Base-by-base conservation (phyloP, 2,329 filamentous ascomycete genomes). In the Ceratocystis huliohia region DNA sequence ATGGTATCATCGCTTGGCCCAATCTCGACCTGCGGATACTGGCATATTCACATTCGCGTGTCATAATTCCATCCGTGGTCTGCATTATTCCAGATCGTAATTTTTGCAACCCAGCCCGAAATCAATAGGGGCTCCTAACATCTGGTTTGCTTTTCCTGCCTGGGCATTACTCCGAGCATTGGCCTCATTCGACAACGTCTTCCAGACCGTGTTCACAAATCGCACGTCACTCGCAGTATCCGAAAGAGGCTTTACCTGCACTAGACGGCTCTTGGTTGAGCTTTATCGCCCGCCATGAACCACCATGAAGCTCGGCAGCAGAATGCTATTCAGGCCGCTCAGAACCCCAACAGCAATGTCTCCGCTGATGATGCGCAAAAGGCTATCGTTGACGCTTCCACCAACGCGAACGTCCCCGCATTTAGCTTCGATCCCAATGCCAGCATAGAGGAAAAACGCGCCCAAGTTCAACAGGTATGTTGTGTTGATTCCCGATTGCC, bases 381-480 rank as follows among this genome's bases (percentile, higher is more conserved):
- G 70, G 83, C 84, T 71, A 82, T 96, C 62, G 81, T 96, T 30
- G 80, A 89, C 65, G 86, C 96, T 75, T 90, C 89, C 70, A 84
- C 82, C 72, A 87, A 88, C 72, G 89, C 88, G 13, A 94, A 94
- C 53, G 84, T 88, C 28, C 78, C 87, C 37, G 92, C 91, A 69
- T 94, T 89, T 74, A 84, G 86, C 69, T 99, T 97, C 77, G 83
- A 99, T 73, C 91, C 94, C 0, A 78, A 96, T 78, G 92, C 91
- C 53, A 87, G 82, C 56, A 82, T 88, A 0, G 89, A 91, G 74
- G 82, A 96, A 75, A 99, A 99, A 79, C 87, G 83, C 69, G 87
- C 87, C 41, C 89, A 92, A 74, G 87, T 88, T 25, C 80, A 82
- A 80, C 83, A 86, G 73, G 91, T 96, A 81, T 72, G 87, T 81